Conservation (phyloP, 768 basidiomycete genomes). For the Epithele typhae region DNA sequence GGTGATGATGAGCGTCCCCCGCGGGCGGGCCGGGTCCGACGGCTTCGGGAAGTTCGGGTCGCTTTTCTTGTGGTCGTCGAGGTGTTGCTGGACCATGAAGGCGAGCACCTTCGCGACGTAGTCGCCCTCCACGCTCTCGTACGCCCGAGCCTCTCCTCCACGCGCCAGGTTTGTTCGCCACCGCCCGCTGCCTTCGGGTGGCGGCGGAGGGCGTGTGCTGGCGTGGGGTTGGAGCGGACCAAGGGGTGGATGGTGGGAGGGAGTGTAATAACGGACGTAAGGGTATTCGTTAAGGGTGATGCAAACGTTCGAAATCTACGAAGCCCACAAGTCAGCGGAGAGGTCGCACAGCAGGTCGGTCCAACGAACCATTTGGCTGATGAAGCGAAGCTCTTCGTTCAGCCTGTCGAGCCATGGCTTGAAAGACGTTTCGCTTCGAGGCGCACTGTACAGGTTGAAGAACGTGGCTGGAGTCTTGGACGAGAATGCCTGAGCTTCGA, state of each 20-base stretch:
- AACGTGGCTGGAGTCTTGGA: conserved; percentile 74
- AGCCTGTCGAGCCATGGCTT: conserved; percentile 68
- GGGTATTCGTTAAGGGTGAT: conserved; percentile 91
- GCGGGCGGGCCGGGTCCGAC: conserved; percentile 50
- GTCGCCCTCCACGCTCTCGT: conserved; percentile 69
- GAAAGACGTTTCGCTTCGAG: conserved; percentile 63
- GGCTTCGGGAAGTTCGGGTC: conserved; percentile 85
- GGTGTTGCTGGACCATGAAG: conserved; percentile 71
- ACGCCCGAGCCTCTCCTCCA: conserved; percentile 62
- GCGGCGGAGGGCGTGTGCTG: conserved; percentile 58
- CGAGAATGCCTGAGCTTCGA: conserved; percentile 85
- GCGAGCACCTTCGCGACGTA: conserved; percentile 81
- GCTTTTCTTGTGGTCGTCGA: conserved; percentile 83
- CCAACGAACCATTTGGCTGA: conserved; percentile 58
- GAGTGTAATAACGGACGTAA: conserved; percentile 88
- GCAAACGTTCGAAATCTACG: conserved; percentile 82
- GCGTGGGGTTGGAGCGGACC: conserved; percentile 73
- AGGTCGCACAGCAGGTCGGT: neutral
- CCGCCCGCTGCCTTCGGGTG: conserved; percentile 56
- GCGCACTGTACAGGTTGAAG: conserved; percentile 87
- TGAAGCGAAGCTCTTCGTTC: conserved; percentile 82
- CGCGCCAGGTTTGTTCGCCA: conserved; percentile 83
- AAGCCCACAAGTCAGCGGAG: neutral
- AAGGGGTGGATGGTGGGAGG: conserved; percentile 75
- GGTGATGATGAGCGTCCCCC: conserved; percentile 83